Evolutionary conservation across 441 rosid species (phyloP), one percentile per base, ranked within the genome.

Genomic region (Flueggea neowawraea): DNA sequence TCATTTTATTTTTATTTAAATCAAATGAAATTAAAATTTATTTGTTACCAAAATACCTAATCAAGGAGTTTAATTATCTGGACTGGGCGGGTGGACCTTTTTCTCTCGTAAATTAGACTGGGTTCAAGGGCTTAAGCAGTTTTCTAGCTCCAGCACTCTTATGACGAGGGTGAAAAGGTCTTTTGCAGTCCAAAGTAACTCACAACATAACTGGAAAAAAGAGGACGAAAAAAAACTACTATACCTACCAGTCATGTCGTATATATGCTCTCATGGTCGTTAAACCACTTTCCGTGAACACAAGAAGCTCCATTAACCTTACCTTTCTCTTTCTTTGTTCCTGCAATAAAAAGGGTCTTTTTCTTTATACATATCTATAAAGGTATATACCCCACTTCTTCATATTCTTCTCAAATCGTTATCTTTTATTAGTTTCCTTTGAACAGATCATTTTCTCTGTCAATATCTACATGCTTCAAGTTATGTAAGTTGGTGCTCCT

Each of bases 241-340:
- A 22, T 55, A 57, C 69, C 78, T 44, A 62, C 75, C 78, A 31
- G 77, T 70, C 72, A 15, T 43, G 50, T 47, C 16, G 63, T 52
- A 15, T 50, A 39, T 32, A n/a, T 56, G 55, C 33, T 33, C 52
- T 6, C 12, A 28, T 10, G 55, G 65, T 4, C 54, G 81, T 76
- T 74, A 77, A 72, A 54, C 60, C 44, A 65, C 74, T 67, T 72
- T 77, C 76, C 79, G 64, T 49, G 76, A 54, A 57, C 62, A 39
- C 48, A 66, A 77, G 52, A 57, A 57, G 63, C 52, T 31, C 16
- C 41, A 36, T 15, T 65, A 33, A 44, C 15, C 55, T 10, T 6
- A 10, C 13, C 22, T 10, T 49, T 60, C 15, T 55, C 52, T 44
- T 49, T 54, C 13, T 13, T 63, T 51, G 44, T 59, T 50, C 62